Evolutionary conservation across 108 stramenopile genomes (phyloP), one percentile per base, ranked within the genome.

Genomic region (Cyclotella choctawhatcheeana): DNA sequence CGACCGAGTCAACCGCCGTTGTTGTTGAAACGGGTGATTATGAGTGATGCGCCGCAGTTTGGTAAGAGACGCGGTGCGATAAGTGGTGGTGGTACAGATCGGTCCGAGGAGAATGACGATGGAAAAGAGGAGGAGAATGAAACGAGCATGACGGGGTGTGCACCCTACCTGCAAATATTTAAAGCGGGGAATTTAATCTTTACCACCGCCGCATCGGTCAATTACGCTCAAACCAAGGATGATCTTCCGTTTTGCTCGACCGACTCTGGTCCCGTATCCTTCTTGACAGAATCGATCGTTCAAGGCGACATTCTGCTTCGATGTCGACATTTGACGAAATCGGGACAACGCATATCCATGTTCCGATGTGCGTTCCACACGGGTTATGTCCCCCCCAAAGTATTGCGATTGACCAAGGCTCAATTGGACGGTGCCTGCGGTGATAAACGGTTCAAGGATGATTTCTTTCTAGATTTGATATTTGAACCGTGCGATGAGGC

Each of bases 331-430:
- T 56, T 94, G n/a, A 93, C 89, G n/a, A 34, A 51, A 1, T 63
- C 69, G 17, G 92, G 92, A n/a, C 82, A 89, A 69, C 82, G 96
- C 10, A 81, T 96, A 14, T 83, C 84, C 54, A 98, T 99, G 97
- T 99, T 98, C 64, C 88, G 98, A 51, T 96, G 96, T 10, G 97
- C 96, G 25, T 96, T 99, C 59, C 97, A 99, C 79, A 98, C 97
- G 12, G 98, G 98, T 3, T 98, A 96, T 58, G 88, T 94, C 20
- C 91, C 93, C 1, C 85, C 91, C 30, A 96, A 96, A 16, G 96
- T 97, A 3, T 73, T 99, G 76, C 73, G 97, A 27, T 70, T 99
- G 43, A 92, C 89, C 5, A 98, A 97, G 77, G 64, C 88, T 13
- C 94, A 99, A 72, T 82, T 99, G 65, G 98, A 99, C 76, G 97